Evolutionary conservation across 2,329 filamentous ascomycete species (phyloP).

Genomic region (Penicillium sp.): DNA sequence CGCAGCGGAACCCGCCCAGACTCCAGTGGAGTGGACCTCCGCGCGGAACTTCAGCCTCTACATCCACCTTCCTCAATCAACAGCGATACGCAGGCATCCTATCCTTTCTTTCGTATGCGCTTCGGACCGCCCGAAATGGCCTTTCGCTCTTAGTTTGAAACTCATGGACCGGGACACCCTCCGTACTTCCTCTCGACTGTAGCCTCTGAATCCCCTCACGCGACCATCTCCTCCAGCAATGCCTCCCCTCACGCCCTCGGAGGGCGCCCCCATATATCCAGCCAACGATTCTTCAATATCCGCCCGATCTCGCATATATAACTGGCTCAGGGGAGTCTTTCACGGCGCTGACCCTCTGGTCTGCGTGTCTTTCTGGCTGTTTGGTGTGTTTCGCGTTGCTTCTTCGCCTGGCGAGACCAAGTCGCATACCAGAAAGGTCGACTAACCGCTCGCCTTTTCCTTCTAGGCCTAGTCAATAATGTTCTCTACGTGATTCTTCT

Average conservation of each 20-base stretch:
- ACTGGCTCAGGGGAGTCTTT: constrained; percentile 65
- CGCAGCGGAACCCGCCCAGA: background rate
- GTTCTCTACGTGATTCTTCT: constrained; percentile 97
- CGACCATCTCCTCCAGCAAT: constrained; percentile 21
- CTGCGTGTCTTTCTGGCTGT: constrained; percentile 85
- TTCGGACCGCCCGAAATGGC: background rate
- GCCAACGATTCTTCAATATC: constrained; percentile 55
- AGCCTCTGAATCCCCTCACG: constrained; percentile 8
- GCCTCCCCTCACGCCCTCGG: constrained; percentile 25
- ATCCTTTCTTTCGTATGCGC: background rate
- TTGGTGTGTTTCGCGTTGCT: constrained; percentile 61
- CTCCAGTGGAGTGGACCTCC: background rate
- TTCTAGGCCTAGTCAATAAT: constrained; percentile 85
- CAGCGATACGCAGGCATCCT: background rate
- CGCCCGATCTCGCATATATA: constrained; percentile 73
- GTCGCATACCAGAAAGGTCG: background rate
- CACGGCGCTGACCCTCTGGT: constrained; percentile 71
- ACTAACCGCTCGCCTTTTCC: background rate
- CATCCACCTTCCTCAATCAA: constrained; percentile 1
- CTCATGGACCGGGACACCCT: constrained; percentile 3
- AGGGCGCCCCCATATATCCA: constrained; percentile 42
- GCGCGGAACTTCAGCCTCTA: background rate
- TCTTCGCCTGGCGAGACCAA: background rate
- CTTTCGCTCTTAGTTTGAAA: constrained; percentile 2
- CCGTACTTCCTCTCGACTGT: background rate